phyloP scores from a whole-genome alignment of 1,139 yeast genomes.

The Martiniozyma asiatica region DNA sequence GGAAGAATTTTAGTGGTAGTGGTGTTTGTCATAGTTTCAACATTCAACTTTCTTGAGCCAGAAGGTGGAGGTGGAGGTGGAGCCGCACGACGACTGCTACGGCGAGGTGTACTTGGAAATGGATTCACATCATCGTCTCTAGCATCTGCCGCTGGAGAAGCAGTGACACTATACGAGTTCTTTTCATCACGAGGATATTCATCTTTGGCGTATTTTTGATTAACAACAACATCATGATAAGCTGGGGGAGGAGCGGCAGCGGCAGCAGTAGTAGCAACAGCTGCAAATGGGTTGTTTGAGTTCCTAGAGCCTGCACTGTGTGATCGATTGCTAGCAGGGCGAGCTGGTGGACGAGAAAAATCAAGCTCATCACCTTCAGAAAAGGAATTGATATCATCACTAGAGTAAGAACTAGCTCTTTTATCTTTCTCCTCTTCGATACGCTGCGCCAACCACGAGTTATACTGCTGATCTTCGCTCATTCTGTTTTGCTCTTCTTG shows the following conservation, averaged over 20 bases:
- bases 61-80: slow-evolving; percentile 6
- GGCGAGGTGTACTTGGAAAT: slow-evolving; percentile 14
- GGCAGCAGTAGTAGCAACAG: slow-evolving; percentile 2
- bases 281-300: slow-evolving; percentile 10
- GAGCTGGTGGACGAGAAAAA: slow-evolving; percentile 4
- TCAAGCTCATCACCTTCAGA: slow-evolving; percentile 14
- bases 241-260: slow-evolving; percentile 34
- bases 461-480: slow-evolving; percentile 18
- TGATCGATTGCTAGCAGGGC: slow-evolving; percentile 4
- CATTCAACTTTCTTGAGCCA: slow-evolving; percentile 5
- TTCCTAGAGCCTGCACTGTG: slow-evolving; percentile 8
- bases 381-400: slow-evolving; percentile 8
- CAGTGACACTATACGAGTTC: slow-evolving; percentile 7
- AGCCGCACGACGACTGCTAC: slow-evolving; percentile 11
- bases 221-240: slow-evolving; percentile 60
- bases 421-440: slow-evolving; percentile 15
- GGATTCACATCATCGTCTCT: slow-evolving; percentile 19
- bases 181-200: slow-evolving; percentile 45
- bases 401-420: slow-evolving; percentile 6
- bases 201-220: slow-evolving; percentile 28
- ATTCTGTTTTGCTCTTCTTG: slow-evolving; percentile 14
- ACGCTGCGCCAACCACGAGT: slow-evolving; percentile 18
- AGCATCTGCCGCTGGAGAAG: too few species aligned
- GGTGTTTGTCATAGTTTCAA: slow-evolving; percentile 14
- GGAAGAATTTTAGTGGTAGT: slow-evolving; percentile 18